Conservation (phyloP, 2,329 filamentous ascomycete species). For the Remersonia thermophila region DNA sequence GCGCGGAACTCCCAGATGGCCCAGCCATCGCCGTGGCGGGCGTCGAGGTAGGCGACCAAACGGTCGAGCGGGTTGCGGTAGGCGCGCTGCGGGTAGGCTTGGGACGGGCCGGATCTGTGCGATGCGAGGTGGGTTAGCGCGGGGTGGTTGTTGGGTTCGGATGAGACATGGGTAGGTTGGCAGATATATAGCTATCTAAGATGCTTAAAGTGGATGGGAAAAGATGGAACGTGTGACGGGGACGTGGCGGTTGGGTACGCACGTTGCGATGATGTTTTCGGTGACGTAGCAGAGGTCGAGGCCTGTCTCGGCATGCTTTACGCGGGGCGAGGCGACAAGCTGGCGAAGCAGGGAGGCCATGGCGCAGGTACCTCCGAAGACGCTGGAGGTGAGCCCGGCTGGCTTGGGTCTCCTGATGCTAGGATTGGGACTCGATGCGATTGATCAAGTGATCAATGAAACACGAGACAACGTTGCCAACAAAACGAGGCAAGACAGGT, state of each 20-base stretch:
- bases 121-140: neutral
- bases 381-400: no score
- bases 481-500: no score
- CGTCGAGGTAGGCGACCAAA: conserved; percentile 77
- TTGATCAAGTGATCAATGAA: neutral
- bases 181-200: neutral
- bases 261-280: conserved; percentile 58
- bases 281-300: conserved; percentile 95
- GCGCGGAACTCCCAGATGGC: conserved; percentile 96
- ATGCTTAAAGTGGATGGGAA: neutral
- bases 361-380: no score
- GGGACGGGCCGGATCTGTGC: conserved; percentile 71
- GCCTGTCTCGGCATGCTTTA: conserved; percentile 72
- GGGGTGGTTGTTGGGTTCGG: neutral
- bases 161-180: neutral
- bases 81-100: conserved; percentile 78
- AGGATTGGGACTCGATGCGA: neutral
- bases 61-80: conserved; percentile 89
- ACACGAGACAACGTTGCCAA: no score
- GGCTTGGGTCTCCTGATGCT: no score
- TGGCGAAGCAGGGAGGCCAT: conserved; percentile 76
- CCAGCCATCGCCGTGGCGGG: conserved; percentile 74
- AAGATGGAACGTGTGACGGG: no score
- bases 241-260: no score
- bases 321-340: conserved; percentile 78